phyloP scores from a whole-genome alignment of 2,329 filamentous ascomycete species.

The Colletotrichum graminicola region DNA sequence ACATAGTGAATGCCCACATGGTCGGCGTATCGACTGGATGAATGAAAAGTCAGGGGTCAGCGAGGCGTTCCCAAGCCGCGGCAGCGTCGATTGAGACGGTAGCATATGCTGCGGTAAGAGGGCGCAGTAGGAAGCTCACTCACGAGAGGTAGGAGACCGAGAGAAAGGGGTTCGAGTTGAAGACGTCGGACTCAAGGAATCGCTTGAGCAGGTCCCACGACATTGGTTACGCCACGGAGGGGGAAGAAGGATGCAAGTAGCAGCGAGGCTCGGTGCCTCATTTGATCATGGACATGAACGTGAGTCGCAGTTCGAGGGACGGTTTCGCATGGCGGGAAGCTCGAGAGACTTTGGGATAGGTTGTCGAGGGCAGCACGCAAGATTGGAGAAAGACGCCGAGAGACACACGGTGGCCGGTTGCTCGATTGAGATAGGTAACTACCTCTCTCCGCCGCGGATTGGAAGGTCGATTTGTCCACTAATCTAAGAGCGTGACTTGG shows the following conservation, averaged over 20 bases:
- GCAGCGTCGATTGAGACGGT: conserved; percentile 16
- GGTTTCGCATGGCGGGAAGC: conserved; percentile 46
- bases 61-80: conserved; percentile 10
- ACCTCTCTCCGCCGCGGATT: conserved; percentile 38
- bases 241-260: conserved; percentile 45
- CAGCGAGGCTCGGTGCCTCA: conserved; percentile 53
- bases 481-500: conserved; percentile 41
- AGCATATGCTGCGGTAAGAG: conserved; percentile 14
- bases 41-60: conserved; percentile 39
- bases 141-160: conserved; percentile 90
- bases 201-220: conserved; percentile 90
- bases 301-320: conserved; percentile 42
- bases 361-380: conserved; percentile 28
- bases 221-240: conserved; percentile 62
- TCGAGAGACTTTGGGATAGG: conserved; percentile 6
- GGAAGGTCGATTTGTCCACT: conserved; percentile 40
- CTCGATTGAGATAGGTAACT: conserved; percentile 34
- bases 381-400: neutral
- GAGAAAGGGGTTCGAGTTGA: conserved; percentile 90
- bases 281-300: conserved; percentile 51
- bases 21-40: conserved; percentile 82
- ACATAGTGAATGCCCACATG: conserved; percentile 93
- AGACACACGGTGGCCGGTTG: conserved; percentile 30
- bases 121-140: conserved; percentile 54
- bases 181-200: conserved; percentile 94